Base-by-base conservation (phyloP, 257 asterid genomes). In the Ilex asprella region DNA sequence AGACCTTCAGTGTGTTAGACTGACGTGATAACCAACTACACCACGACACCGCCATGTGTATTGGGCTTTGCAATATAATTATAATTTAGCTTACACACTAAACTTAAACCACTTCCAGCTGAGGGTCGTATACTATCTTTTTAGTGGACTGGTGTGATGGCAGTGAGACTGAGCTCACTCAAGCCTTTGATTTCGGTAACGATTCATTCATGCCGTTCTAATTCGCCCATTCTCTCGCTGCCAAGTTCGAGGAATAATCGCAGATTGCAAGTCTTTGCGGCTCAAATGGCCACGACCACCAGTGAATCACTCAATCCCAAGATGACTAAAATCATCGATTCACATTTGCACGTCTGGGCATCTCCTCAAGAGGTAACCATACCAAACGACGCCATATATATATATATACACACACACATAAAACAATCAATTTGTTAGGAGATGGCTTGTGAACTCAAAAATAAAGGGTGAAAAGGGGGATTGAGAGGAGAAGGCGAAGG, bases 21-120 rank as follows among this genome's bases (percentile, higher is more conserved):
- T 85, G 96, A 91, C 95, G 89, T 85, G 94, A 85, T 91, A 91
- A 87, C 97, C 97, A 87, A 85, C 97, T 90, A 90, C 96, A 90
- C 96, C 96, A 87, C 93, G 93, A 90, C 61, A 86, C 91, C 94
- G 1, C 0, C 14, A 3, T 49, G 14, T 49, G 14, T 0, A 21
- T 21, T 21, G 27, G 1, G 27, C 27, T 21, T 21, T 21, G 16
- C n/a, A n/a, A 49, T 3, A 49, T 49, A 49, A 11, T 49, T 44
- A 12, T 44, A 12, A 7, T 1, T 44, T 1, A 44, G 50, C 13
- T 44, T 12, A 12, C 9, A 7, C 41, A 46, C 10, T 13, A 55
- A 2, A n/a, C 10, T 70, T 60, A 11, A 13, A 43, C 30, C 50
- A 47, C 60, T 75, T 43, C 44, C 9, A 14, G 39, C 58, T 30